Evolutionary conservation across 2,329 filamentous ascomycete genomes (phyloP).

Genomic region (Cephalotrichum gorgonifer): DNA sequence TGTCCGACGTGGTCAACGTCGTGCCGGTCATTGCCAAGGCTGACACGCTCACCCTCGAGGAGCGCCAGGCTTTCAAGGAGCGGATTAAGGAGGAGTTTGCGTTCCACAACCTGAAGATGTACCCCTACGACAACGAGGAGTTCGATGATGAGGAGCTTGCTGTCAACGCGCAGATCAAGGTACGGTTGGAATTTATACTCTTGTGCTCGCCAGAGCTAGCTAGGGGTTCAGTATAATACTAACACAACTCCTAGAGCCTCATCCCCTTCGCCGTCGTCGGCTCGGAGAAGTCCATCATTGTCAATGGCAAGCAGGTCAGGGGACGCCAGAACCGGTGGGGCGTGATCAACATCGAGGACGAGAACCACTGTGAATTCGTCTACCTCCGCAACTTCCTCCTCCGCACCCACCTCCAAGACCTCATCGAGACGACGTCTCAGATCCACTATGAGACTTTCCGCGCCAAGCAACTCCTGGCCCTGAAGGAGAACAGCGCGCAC

Average conservation of each 20-base stretch:
- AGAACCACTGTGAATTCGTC: slow-evolving; percentile 99
- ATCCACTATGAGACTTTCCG: slow-evolving; percentile 99
- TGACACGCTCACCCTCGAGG: slow-evolving; percentile 89
- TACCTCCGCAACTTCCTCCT: slow-evolving; percentile 98
- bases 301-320: slow-evolving; percentile 94
- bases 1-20: slow-evolving; percentile 98
- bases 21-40: slow-evolving; percentile 98
- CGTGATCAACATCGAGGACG: slow-evolving; percentile 98
- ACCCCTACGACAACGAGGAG: slow-evolving; percentile 98
- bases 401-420: slow-evolving; percentile 93
- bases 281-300: slow-evolving; percentile 94
- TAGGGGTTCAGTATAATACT: neutral
- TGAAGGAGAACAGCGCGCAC: slow-evolving; percentile 95
- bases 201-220: no score
- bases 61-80: slow-evolving; percentile 95
- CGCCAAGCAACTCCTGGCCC: slow-evolving; percentile 92
- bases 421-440: slow-evolving; percentile 98
- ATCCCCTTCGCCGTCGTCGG: slow-evolving; percentile 97
- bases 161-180: slow-evolving; percentile 94
- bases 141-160: slow-evolving; percentile 93
- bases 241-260: slow-evolving; percentile 47
- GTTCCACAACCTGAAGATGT: slow-evolving; percentile 99
- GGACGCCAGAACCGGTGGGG: slow-evolving; percentile 99
- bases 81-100: slow-evolving; percentile 98
- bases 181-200: slow-evolving; percentile 26